Conservation (phyloP, 176 grass and related monocot genomes). For the Carex myosuroides region DNA sequence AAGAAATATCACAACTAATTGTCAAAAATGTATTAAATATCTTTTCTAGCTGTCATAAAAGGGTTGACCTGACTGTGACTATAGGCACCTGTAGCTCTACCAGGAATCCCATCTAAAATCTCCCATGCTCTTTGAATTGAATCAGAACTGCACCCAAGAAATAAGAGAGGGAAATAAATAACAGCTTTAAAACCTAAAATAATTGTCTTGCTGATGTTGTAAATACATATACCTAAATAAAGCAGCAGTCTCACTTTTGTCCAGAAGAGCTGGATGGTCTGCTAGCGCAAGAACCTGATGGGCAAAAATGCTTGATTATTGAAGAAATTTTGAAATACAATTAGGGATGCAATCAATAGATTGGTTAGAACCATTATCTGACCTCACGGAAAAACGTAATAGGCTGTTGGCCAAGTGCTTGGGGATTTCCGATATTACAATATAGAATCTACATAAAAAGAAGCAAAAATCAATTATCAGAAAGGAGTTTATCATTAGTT, state of each 20-base stretch:
- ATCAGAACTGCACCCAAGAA: constrained; percentile 68
- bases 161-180: constrained; percentile 15
- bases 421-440: constrained; percentile 95
- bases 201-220: not conserved
- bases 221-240: constrained; percentile 60
- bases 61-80: constrained; percentile 76
- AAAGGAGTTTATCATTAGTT: not conserved
- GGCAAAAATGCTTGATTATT: not conserved
- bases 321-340: constrained; percentile 27
- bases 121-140: constrained; percentile 86
- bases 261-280: constrained; percentile 72
- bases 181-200: not conserved
- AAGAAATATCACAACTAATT: not conserved
- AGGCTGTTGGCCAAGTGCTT: constrained; percentile 87
- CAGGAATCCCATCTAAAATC: constrained; percentile 74
- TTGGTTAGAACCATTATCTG: not conserved
- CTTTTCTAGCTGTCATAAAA: constrained; percentile 10
- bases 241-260: constrained; percentile 81
- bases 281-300: constrained; percentile 70
- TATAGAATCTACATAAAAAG: constrained; percentile 60
- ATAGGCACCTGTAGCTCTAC: constrained; percentile 80
- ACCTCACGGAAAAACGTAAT: constrained; percentile 95
- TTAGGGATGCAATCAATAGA: constrained; percentile 20
- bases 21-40: not conserved
- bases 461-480: not conserved